These are phyloP conservation scores for Sugiyamaella xylanicola DNA, from an alignment of 1,139 yeast species.

Conservation along the genomic window DNA sequence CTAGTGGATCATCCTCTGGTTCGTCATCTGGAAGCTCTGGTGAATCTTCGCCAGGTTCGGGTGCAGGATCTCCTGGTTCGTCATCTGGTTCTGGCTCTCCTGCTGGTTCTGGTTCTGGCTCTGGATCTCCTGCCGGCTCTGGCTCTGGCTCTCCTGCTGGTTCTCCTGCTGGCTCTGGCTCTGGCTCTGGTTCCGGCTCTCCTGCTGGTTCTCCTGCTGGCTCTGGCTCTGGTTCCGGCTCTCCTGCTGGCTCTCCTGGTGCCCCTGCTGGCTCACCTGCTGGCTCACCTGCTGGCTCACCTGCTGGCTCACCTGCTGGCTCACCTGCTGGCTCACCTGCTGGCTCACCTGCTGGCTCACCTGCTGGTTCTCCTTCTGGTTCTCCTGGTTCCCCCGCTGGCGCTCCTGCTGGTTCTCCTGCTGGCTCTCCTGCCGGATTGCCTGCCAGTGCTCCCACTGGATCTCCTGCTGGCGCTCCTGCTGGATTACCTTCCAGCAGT, in stretches of 20 bases:
- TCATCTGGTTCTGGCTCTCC: slow-evolving; percentile 1
- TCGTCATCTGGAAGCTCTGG: background rate
- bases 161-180: background rate
- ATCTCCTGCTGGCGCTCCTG: background rate
- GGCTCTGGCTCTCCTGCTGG: slow-evolving; percentile 2
- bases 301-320: slow-evolving; percentile 2
- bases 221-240: background rate
- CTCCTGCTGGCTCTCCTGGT: slow-evolving; percentile 8
- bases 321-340: slow-evolving; percentile 10
- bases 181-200: background rate
- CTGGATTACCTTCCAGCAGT: background rate
- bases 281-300: slow-evolving; percentile 14
- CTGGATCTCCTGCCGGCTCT: slow-evolving; percentile 6
- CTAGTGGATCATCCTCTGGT: slow-evolving; percentile 10
- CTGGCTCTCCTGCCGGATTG: background rate
- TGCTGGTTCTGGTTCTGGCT: slow-evolving; percentile 7
- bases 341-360: background rate
- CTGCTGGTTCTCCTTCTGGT: slow-evolving; percentile 9
- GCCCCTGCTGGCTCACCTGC: background rate
- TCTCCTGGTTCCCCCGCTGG: background rate
- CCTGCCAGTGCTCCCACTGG: background rate
- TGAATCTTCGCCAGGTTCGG: slow-evolving; percentile 11
- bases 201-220: background rate
- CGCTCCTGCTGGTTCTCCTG: slow-evolving; percentile 9
- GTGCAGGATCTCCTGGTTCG: slow-evolving; percentile 2